These are phyloP conservation scores for Pseudozyma tsukubaensis DNA, from an alignment of 1,284 basidiomycete genomes.

Conservation along the genomic window DNA sequence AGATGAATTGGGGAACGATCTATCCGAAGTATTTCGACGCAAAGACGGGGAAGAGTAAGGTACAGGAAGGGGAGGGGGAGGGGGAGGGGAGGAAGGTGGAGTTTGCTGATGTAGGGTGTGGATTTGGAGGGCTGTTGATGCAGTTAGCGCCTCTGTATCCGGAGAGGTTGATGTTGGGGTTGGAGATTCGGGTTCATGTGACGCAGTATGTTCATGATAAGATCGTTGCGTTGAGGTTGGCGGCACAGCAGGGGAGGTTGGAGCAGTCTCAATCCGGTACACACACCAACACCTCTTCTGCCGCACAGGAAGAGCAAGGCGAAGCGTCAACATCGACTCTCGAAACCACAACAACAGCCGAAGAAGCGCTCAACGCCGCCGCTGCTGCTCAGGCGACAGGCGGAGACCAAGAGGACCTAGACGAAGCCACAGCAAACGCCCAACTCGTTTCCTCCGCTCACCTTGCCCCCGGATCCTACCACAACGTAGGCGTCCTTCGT, in stretches of 20 bases:
- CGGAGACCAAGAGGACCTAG: constrained; percentile 60
- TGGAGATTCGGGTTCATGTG: constrained; percentile 97
- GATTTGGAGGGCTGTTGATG: constrained; percentile 94
- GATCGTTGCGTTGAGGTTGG: constrained; percentile 83
- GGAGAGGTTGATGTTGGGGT: constrained; percentile 91
- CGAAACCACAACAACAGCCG: not conserved
- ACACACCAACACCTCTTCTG: no score
- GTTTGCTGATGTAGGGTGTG: constrained; percentile 97
- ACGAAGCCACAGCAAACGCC: constrained; percentile 48
- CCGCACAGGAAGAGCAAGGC: not conserved
- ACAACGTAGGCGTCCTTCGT: constrained; percentile 93
- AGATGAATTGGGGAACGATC: constrained; percentile 86
- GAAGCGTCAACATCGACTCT: not conserved
- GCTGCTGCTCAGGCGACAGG: constrained; percentile 5
- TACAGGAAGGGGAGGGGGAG: not conserved
- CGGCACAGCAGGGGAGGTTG: constrained; percentile 65
- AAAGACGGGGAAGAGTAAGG: constrained; percentile 12
- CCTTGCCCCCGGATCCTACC: constrained; percentile 74
- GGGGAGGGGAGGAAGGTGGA: constrained; percentile 75
- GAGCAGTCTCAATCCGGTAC: constrained; percentile 6
- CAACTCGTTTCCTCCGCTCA: constrained; percentile 28
- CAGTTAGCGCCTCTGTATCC: constrained; percentile 91
- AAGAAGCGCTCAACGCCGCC: not conserved
- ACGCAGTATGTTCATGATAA: constrained; percentile 96
- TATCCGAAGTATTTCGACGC: constrained; percentile 79